These are phyloP conservation scores for Torulaspora franciscae DNA, from an alignment of 805 yeast genomes.

Conservation along the genomic window DNA sequence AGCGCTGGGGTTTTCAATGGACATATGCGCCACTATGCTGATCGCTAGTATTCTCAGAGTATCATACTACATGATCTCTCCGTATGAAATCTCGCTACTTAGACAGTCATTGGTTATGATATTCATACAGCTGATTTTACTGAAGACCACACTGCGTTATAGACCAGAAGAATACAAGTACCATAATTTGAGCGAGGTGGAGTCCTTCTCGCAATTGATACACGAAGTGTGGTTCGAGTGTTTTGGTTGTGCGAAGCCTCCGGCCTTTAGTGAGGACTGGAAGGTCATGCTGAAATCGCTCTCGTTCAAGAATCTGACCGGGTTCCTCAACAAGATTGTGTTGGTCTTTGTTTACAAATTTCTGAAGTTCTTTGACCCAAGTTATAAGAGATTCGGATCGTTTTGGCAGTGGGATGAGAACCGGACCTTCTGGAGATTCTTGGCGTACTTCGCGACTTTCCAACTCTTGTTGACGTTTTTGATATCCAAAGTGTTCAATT, in stretches of 20 bases:
- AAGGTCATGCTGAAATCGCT: slow-evolving; percentile 23
- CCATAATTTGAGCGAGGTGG: slow-evolving; percentile 37
- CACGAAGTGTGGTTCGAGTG: slow-evolving; percentile 35
- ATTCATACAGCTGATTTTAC: slow-evolving; percentile 62
- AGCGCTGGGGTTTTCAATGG: slow-evolving; percentile 80
- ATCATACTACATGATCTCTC: slow-evolving; percentile 70
- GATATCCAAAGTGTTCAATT: slow-evolving; percentile 32
- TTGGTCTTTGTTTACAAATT: slow-evolving; percentile 37
- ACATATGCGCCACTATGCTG: slow-evolving; percentile 88
- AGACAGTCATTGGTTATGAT: slow-evolving; percentile 83
- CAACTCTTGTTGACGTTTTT: slow-evolving; percentile 36
- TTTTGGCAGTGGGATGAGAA: slow-evolving; percentile 87
- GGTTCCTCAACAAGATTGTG: slow-evolving; percentile 25
- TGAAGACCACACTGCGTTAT: slow-evolving; percentile 57
- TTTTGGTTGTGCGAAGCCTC: slow-evolving; percentile 25
- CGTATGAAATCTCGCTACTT: slow-evolving; percentile 73
- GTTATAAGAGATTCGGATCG: slow-evolving; percentile 54
- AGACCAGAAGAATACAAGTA: slow-evolving; percentile 44
- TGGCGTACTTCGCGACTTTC: slow-evolving; percentile 42
- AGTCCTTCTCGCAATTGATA: slow-evolving; percentile 28
- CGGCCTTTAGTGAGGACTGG: slow-evolving; percentile 30
- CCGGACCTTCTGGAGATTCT: slow-evolving; percentile 56
- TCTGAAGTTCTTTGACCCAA: slow-evolving; percentile 64
- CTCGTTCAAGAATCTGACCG: slow-evolving; percentile 20
- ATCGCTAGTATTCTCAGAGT: slow-evolving; percentile 69